A percentile compares a stretch with the other conserved stretches of the same genome.
Evolutionary conservation across 2,329 filamentous ascomycete species (phyloP).

Genomic region (Chrysoporthe puriensis): DNA sequence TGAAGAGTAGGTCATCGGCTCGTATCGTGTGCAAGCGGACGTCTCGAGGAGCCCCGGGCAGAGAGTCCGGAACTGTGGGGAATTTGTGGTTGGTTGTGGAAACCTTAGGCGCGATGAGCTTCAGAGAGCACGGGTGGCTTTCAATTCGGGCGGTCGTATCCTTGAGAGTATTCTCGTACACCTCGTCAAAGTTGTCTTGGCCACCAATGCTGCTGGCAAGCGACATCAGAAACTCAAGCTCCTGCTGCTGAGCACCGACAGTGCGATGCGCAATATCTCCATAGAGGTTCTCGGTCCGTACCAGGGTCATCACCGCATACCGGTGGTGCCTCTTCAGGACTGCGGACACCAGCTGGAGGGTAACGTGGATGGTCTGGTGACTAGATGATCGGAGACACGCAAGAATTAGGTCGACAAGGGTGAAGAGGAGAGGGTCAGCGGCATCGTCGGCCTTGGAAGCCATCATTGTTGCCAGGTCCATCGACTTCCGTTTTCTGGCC

Average conservation of each 20-base stretch:
- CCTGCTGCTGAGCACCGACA: constrained; percentile 73
- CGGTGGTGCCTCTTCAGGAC: constrained; percentile 86
- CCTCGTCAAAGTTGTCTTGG: constrained; percentile 70
- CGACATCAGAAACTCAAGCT: constrained; percentile 72
- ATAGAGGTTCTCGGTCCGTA: constrained; percentile 66
- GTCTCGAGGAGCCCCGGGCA: constrained; percentile 64
- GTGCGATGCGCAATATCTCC: constrained; percentile 63
- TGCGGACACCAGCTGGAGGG: constrained; percentile 82
- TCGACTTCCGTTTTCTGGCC: constrained; percentile 81
- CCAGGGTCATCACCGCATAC: constrained; percentile 78
- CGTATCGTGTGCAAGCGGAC: constrained; percentile 65
- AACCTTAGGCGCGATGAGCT: constrained; percentile 65
- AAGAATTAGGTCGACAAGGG: constrained; percentile 86
- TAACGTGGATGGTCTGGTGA: constrained; percentile 86
- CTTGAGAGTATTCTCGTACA: constrained; percentile 72
- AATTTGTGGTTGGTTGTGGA: constrained; percentile 60
- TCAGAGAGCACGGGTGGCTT: constrained; percentile 72
- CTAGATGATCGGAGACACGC: constrained; percentile 84
- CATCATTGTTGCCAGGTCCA: constrained; percentile 82
- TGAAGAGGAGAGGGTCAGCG: constrained; percentile 85
- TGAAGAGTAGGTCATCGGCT: constrained; percentile 64
- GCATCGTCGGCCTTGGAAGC: constrained; percentile 74
- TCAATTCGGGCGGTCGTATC: constrained; percentile 73
- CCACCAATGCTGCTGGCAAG: constrained; percentile 71
- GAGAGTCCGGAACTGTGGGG: constrained; percentile 57